These are phyloP conservation scores for Coniophora puteana DNA, from an alignment of 1,284 basidiomycete species.

Conservation along the genomic window DNA sequence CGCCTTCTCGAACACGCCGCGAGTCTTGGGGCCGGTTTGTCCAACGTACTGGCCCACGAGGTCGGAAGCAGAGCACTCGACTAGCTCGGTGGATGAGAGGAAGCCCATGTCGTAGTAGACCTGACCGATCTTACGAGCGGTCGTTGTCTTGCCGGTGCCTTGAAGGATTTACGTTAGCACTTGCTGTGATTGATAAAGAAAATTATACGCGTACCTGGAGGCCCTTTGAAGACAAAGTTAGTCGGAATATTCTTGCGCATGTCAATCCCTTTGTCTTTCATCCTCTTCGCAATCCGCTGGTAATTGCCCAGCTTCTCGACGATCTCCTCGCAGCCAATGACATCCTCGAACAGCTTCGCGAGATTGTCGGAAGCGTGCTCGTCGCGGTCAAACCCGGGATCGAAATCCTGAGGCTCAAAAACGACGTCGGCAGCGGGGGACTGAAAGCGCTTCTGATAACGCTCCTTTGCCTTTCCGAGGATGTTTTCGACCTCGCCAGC, in stretches of 20 bases:
- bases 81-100: slow-evolving; percentile 43
- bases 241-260: slow-evolving; percentile 46
- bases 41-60: slow-evolving; percentile 65
- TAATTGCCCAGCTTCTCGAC: slow-evolving; percentile 40
- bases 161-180: slow-evolving; percentile 3
- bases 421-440: slow-evolving; percentile 30
- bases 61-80: slow-evolving; percentile 65
- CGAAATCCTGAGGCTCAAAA: slow-evolving; percentile 54
- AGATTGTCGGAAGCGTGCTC: slow-evolving; percentile 42
- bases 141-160: slow-evolving; percentile 42
- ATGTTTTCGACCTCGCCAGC: slow-evolving; percentile 59
- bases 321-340: slow-evolving; percentile 49
- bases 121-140: slow-evolving; percentile 40
- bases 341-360: slow-evolving; percentile 47
- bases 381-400: slow-evolving; percentile 45
- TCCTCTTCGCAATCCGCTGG: slow-evolving; percentile 39
- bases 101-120: slow-evolving; percentile 64
- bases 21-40: slow-evolving; percentile 64
- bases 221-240: slow-evolving; percentile 61
- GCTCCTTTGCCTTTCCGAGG: slow-evolving; percentile 42
- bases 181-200: too few species aligned
- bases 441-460: slow-evolving; percentile 37
- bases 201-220: too few species aligned
- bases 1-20: slow-evolving; percentile 52
- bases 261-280: slow-evolving; percentile 35